Evolutionary conservation across 2,329 filamentous ascomycete genomes (phyloP), one percentile per base, ranked within the genome.

Genomic region (Colletotrichum filicis): DNA sequence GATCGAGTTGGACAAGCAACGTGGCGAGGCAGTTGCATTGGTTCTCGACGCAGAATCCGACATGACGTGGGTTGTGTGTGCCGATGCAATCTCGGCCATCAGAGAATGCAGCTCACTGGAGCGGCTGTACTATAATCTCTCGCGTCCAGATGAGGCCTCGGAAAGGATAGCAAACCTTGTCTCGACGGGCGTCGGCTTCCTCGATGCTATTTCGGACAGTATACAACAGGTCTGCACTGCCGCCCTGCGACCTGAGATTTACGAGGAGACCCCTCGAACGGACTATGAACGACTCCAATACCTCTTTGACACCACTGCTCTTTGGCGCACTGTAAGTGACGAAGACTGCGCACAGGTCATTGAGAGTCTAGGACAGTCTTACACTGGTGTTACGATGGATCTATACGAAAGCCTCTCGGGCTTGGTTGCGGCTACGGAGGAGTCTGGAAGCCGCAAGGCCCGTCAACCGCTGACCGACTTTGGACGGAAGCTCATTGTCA

Each of bases 41-140:
- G 90, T 92, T 0, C 91, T 94, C 68, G 97, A 98, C 78, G 82
- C 88, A 0, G 87, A 90, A 60, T 87, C 89, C 11, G 92, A 92
- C 62, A 89, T 95, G 84, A 90, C 94, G 1, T 98, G 95, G 95
- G 88, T 97, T 59, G 88, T 97, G 5, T 93, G 95, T 77, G 92
- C 95, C 1, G 95, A 98, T 82, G 91, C 93, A 37, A 86, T 97
- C 61, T 93, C 94, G 4, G 91, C 93, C 3, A 88, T 98, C 64
- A 89, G 96, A 74, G 91, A 93, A 78, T 97, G 94, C 83, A 97
- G 92, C 80, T 87, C 89, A 60, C 85, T 96, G 19, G 97, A 99
- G 81, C 85, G 91, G 5, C 87, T 97, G 12, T 89, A 89, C 75
- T 88, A 95, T 77, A 98, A 97, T 77, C 83, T 87, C 0, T 79